Base-by-base conservation (phyloP, 1,284 basidiomycete genomes). In the Ceratobasidium sp. region DNA sequence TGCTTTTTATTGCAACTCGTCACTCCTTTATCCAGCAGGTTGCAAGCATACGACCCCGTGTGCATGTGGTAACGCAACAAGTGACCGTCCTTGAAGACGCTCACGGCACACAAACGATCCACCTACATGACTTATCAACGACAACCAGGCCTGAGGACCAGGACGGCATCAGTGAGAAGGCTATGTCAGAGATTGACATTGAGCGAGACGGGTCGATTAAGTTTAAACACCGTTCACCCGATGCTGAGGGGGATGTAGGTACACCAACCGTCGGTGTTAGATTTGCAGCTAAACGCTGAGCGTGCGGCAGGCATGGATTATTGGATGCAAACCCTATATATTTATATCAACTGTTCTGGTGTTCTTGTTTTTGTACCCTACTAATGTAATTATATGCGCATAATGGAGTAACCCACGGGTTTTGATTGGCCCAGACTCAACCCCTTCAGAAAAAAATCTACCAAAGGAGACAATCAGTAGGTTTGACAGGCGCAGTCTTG, bases 11-110 rank as follows among this genome's bases (percentile, higher is more conserved):
- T 35, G 64, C 64, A 21, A 67, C 64, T 35, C 64, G 64, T 1
- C 64, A 67, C 41, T 67, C 64, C 6, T 67, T 67, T 55, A 67
- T 67, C 21, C 64, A 54, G 18, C 47, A 67, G 23, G 64, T 54
- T 13, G 50, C 64, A 23, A 28, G 49, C n/a, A 28, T 67, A 26
- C 49, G 49, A 32, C 64, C 64, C 13, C 50, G 49, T 21, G 50
- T 67, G n/a, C 64, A 67, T 54, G 64, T 67, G 9, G 44, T 50
- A 8, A 67, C 64, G 5, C 64, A 67, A 14, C 64, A 67, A 38
- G 49, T 67, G 28, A 67, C 64, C 13, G 50, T 67, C 26, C 49
- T 67, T 11, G 64, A 67, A 43, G 64, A 67, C 26, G 28, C 64
- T 18, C 64, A 50, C 18, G 66, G 66, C 6, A 38, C 64, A 11